These are phyloP conservation scores for Coffea canephora DNA, from an alignment of 257 asterid species.

Conservation along the genomic window DNA sequence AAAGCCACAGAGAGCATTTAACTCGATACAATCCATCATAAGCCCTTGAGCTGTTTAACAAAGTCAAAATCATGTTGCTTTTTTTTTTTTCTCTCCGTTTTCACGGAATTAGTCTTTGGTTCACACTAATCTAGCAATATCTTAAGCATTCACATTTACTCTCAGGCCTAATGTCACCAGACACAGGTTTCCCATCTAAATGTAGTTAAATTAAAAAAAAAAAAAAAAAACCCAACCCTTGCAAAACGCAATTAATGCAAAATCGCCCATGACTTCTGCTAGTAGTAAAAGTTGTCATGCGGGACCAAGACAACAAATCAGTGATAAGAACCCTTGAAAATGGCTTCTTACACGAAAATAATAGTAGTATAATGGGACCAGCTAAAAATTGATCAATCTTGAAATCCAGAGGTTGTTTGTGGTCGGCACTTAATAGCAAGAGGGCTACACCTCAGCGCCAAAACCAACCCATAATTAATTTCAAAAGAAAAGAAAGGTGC, in stretches of 20 bases:
- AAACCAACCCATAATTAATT: constrained; percentile 1
- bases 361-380: neutral
- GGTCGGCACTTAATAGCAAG: neutral
- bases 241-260: constrained; percentile 9
- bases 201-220: neutral
- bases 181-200: neutral
- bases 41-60: neutral
- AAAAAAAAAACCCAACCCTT: neutral
- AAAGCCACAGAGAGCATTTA: neutral
- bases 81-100: neutral
- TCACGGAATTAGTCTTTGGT: neutral
- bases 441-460: neutral
- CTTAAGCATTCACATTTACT: neutral
- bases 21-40: neutral
- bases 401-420: neutral
- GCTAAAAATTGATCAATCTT: neutral
- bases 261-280: neutral
- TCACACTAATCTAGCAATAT: neutral
- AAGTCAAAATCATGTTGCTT: neutral
- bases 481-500: constrained; percentile 1
- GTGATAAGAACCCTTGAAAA: constrained; percentile 2
- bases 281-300: neutral
- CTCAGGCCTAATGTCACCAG: neutral
- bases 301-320: neutral
- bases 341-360: neutral